Evolutionary conservation across 331 rosid species (phyloP), one percentile per base, ranked within the genome.

Genomic region (Dryas integrifolia): DNA sequence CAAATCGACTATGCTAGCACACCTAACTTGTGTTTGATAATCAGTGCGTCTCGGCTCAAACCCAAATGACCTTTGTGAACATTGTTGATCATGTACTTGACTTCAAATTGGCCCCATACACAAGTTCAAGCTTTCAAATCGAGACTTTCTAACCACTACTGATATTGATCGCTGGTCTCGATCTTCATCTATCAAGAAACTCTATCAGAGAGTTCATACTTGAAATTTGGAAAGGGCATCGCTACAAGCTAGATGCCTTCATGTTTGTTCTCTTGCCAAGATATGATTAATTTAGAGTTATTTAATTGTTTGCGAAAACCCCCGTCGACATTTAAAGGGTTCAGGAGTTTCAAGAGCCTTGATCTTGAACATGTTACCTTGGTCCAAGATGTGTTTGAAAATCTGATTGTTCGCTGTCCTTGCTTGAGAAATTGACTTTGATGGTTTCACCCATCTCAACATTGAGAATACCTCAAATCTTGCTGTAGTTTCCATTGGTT

Each of bases 51-150:
- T 43, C 85, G 4, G 57, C 76, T 16, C 82, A 60, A 26, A 82
- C 83, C 65, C 72, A 52, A 61, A 21, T 69, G 56, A 77, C 77
- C 16, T 72, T 90, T 46, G 80, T 72, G 21, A 82, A 80, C 65
- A 76, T 78, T 58, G 71, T 90, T 58, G 96, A 90, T 82, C 92
- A 83, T 51, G 87, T 90, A 6, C 88, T 90, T 80, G 86, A 60
- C 90, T 85, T 63, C 94, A 88, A 73, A 16, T 78, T 55, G 96
- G 94, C 64, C 63, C 82, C 18, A 76, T 90, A 18, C 67, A 62
- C 77, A 85, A 70, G 85, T 88, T 88, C 85, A 82, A 81, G 80
- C 84, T 88, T 53, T 86, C 91, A 15, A 86, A 88, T 52, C 77
- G 74, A 3, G 89, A 84, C 58, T 80, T 86, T 26, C n/a, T 56